Evolutionary conservation across 805 yeast genomes (phyloP), one percentile per base, ranked within the genome.

Genomic region (Yamadazyma takamatsuzukensis): DNA sequence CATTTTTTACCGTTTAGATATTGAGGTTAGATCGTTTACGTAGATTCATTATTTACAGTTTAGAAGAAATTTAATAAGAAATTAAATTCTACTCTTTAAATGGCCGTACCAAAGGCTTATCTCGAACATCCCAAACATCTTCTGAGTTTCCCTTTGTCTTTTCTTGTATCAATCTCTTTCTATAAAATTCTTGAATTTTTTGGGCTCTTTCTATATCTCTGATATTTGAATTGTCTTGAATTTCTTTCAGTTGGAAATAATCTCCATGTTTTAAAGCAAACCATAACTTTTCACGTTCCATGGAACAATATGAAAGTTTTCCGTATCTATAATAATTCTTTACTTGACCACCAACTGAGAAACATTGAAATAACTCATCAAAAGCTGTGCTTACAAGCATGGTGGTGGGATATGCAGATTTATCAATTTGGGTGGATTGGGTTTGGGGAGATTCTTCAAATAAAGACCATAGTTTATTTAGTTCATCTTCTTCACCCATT

Each of bases 341-440:
- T 14, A 85, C 61, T 52, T 89, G 96, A 0, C 97, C 97, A 3
- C 96, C 97, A 3, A 89, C 52, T 0, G 97, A 84, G 60, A 84
- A 87, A 54, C 97, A 90, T 29, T 76, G 80, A 28, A 88, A 71
- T 15, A 89, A 65, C 50, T 87, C 95, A 56, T 89, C 95, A 57
- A 89, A 80, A 1, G 93, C 93, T 27, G 90, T 86, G 33, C 80
- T 67, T 5, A 65, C 46, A 10, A 66, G 53, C 29, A 66, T 44
- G 16, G 55, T 54, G n/a, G 54, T 45, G 4, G 70, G 71, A 33
- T 55, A 54, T 9, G 49, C 44, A 13, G 39, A 29, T 5, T 38
- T 21, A n/a, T 41, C 46, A 25, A 49, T 49, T 12, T 54, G 47
- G 13, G 47, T 40, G 18, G 54, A 39, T 8, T 42, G 37, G 15